Conservation (phyloP, 2,329 filamentous ascomycete genomes). For the Calonectria fujianensis region DNA sequence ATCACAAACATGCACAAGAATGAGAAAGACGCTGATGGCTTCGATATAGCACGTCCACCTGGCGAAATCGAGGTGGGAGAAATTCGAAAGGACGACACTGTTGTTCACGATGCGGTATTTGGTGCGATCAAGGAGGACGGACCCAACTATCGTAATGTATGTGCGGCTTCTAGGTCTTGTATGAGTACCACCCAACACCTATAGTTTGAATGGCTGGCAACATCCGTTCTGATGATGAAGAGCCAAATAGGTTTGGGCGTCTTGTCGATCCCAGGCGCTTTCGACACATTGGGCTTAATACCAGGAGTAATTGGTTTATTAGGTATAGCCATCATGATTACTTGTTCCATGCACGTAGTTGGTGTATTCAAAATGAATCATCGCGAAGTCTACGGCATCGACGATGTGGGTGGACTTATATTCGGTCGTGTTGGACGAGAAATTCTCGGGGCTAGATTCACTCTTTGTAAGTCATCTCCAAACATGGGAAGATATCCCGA, state of each 20-base stretch:
- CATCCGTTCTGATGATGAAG: conserved; percentile 13
- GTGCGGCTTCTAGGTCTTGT: background rate
- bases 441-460: conserved; percentile 60
- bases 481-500: background rate
- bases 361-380: conserved; percentile 70
- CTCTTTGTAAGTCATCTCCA: conserved; percentile 46
- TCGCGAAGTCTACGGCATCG: conserved; percentile 70
- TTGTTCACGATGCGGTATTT: background rate
- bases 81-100: background rate
- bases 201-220: background rate
- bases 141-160: background rate
- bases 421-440: conserved; percentile 67
- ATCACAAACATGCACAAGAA: no score
- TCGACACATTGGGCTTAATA: background rate
- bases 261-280: background rate
- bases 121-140: background rate
- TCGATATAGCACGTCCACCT: no score
- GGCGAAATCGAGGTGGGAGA: no score
- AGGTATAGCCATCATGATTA: background rate
- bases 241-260: background rate
- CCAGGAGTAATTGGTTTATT: background rate
- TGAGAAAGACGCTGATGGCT: no score
- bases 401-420: conserved; percentile 68
- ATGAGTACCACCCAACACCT: background rate
- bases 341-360: conserved; percentile 68